Conservation (phyloP, 2,329 filamentous ascomycete species). For the Fusarium sarcochroum region DNA sequence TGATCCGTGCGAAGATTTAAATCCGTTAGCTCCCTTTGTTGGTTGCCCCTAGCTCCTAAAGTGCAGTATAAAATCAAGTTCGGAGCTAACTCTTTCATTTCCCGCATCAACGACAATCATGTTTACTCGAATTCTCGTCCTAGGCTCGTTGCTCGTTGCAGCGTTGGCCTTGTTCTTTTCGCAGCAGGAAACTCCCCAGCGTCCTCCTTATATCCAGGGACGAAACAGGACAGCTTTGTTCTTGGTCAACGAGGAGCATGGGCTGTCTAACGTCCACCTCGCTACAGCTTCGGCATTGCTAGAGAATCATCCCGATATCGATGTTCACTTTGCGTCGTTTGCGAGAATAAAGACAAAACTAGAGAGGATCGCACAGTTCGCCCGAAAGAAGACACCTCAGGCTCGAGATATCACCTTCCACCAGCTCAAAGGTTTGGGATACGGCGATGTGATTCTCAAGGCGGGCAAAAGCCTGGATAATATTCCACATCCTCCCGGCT, state of each 20-base stretch:
- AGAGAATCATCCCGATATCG: constrained; percentile 50
- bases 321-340: constrained; percentile 55
- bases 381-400: constrained; percentile 20
- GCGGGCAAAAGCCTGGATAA: constrained; percentile 29
- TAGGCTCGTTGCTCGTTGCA: constrained; percentile 17
- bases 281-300: constrained; percentile 54
- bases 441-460: constrained; percentile 17
- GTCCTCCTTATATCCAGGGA: constrained; percentile 22
- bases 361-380: constrained; percentile 23
- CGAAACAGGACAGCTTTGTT: constrained; percentile 54
- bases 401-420: constrained; percentile 49
- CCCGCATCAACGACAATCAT: not conserved
- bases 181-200: not conserved
- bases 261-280: constrained; percentile 55
- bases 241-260: constrained; percentile 52
- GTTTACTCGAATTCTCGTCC: constrained; percentile 6
- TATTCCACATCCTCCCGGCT: constrained; percentile 40
- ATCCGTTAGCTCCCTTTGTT: too few species aligned
- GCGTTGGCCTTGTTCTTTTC: constrained; percentile 14
- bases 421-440: constrained; percentile 42
- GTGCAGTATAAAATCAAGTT: too few species aligned
- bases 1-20: too few species aligned
- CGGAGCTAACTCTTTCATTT: too few species aligned
- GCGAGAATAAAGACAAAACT: constrained; percentile 29
- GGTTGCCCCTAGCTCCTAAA: too few species aligned